A percentile compares a stretch with the other conserved stretches of the same genome.
These are phyloP conservation scores for Tolypocladium tundrense DNA, from an alignment of 2,329 filamentous ascomycete species.

Conservation along the genomic window DNA sequence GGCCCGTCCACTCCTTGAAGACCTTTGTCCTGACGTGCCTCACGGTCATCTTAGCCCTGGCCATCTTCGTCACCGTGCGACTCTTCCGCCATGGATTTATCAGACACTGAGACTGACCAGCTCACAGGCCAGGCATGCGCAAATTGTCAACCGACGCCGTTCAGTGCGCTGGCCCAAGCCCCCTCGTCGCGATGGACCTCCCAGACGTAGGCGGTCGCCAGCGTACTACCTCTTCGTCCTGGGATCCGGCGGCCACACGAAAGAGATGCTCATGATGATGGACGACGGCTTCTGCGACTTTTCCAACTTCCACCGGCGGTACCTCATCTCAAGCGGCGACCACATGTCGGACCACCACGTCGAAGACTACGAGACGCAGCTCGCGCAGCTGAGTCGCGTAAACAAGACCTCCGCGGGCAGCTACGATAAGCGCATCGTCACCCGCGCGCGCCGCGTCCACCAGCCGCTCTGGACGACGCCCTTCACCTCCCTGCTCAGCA, in stretches of 20 bases:
- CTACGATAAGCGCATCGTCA: conserved; percentile 58
- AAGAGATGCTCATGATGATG: conserved; percentile 87
- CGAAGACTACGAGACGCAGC: conserved; percentile 36
- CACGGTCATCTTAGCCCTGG: conserved; percentile 9
- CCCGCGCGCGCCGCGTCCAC: conserved; percentile 71
- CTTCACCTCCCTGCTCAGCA: conserved; percentile 53
- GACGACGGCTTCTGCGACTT: conserved; percentile 43
- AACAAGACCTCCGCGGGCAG: conserved; percentile 26
- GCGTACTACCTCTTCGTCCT: conserved; percentile 68
- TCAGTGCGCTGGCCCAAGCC: conserved; percentile 6
- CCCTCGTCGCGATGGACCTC: not conserved
- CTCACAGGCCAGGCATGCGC: conserved; percentile 18
- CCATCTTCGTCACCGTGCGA: conserved; percentile 21
- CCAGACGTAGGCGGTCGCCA: not conserved
- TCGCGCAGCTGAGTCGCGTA: conserved; percentile 12
- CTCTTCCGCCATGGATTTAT: not conserved
- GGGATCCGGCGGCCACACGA: conserved; percentile 87
- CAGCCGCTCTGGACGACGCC: conserved; percentile 69
- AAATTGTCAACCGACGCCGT: conserved; percentile 13
- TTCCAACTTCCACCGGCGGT: conserved; percentile 59
- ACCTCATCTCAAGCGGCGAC: conserved; percentile 72
- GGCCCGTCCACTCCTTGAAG: not conserved
- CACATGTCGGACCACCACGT: conserved; percentile 55
- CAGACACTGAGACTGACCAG: not conserved
- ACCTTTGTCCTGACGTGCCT: conserved; percentile 6